Conservation (phyloP, 805 yeast genomes). For the Scheffersomyces coipomensis region DNA sequence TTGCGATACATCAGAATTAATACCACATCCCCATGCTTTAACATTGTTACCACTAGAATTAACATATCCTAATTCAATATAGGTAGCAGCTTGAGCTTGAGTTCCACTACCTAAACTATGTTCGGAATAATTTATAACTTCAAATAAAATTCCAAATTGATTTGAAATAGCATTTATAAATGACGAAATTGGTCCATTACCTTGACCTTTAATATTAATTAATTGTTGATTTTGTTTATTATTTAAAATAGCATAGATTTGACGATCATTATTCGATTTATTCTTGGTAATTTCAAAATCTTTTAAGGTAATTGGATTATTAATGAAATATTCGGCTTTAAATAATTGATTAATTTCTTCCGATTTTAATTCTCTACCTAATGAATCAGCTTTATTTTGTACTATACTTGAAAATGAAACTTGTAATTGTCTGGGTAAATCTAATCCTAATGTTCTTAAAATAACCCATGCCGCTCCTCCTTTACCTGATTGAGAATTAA, state of each 20-base stretch:
- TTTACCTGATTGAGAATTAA: conserved; percentile 83
- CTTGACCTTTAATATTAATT: conserved; percentile 50
- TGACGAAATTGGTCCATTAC: conserved; percentile 80
- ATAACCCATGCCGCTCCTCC: conserved; percentile 88
- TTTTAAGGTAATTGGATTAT: conserved; percentile 27
- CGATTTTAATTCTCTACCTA: conserved; percentile 69
- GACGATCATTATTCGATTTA: conserved; percentile 34
- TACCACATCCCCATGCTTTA: conserved; percentile 44
- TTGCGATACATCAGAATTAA: conserved; percentile 42
- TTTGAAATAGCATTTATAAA: conserved; percentile 62
- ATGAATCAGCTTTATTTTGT: conserved; percentile 59
- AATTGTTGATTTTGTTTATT: conserved; percentile 15
- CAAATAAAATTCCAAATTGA: conserved; percentile 51
- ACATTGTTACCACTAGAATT: conserved; percentile 35
- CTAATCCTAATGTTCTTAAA: conserved; percentile 67
- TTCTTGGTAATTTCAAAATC: conserved; percentile 47
- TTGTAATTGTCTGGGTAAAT: conserved; percentile 71
- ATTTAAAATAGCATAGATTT: conserved; percentile 43
- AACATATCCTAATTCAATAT: conserved; percentile 51
- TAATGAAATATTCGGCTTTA: conserved; percentile 51
- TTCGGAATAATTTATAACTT: conserved; percentile 67
- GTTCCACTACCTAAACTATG: conserved; percentile 75
- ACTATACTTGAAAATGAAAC: conserved; percentile 64
- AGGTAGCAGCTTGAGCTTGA: conserved; percentile 71
- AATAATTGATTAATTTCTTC: conserved; percentile 63